A percentile compares a stretch with the other conserved stretches of the same genome.
Evolutionary conservation across 345 rosid genomes (phyloP).

Genomic region (Ricinus communis): DNA sequence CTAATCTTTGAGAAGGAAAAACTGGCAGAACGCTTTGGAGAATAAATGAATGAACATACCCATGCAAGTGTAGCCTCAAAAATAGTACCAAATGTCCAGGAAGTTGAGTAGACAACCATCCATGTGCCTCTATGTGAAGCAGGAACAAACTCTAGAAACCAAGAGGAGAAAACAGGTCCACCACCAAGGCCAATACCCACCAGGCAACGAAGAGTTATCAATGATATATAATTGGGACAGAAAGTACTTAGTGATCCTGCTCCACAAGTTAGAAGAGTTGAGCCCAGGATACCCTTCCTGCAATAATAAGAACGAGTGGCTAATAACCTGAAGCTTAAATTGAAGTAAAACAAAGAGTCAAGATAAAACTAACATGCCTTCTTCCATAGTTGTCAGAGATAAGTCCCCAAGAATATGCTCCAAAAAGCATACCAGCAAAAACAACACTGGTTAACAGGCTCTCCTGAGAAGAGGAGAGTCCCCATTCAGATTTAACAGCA

Average conservation of each 20-base stretch:
- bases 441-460: conserved; percentile 39
- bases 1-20: no score
- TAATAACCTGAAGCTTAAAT: no score
- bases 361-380: conserved; percentile 25
- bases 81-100: conserved; percentile 22
- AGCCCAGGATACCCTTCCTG: conserved; percentile 25
- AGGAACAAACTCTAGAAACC: conserved; percentile 34
- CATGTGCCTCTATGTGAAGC: conserved; percentile 22
- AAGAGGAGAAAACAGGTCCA: conserved; percentile 25
- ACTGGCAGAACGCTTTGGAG: no score
- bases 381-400: conserved; percentile 45
- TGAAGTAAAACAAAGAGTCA: no score
- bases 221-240: conserved; percentile 24
- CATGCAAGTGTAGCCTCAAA: conserved; percentile 23
- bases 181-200: conserved; percentile 31
- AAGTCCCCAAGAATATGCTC: conserved; percentile 55
- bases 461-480: conserved; percentile 40
- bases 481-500: conserved; percentile 43
- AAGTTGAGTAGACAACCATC: conserved; percentile 21
- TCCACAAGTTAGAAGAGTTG: conserved; percentile 23
- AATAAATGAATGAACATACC: no score
- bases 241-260: conserved; percentile 27
- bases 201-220: conserved; percentile 23
- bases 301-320: background rate
- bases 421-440: conserved; percentile 49